These are phyloP conservation scores for Didymella keratinophila DNA, from an alignment of 2,329 filamentous ascomycete species.

Conservation along the genomic window DNA sequence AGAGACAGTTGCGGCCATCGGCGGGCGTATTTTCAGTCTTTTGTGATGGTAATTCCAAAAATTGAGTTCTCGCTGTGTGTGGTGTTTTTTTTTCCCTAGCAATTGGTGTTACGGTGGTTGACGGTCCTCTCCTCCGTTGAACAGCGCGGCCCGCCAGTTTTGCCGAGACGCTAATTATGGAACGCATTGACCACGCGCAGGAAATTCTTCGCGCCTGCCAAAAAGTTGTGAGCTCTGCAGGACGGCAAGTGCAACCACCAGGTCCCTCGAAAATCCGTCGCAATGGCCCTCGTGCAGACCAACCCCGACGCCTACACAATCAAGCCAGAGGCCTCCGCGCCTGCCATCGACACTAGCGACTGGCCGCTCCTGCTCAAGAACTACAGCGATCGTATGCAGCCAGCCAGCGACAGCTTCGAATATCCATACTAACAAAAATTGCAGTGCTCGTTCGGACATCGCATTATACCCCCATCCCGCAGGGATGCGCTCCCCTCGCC, in stretches of 20 bases:
- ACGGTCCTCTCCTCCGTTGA: not conserved
- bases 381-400: constrained; percentile 82
- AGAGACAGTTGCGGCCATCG: too few relatives aligned
- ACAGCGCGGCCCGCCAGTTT: constrained; percentile 11
- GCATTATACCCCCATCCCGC: constrained; percentile 96
- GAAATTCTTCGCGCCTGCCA: constrained; percentile 21
- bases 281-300: constrained; percentile 49
- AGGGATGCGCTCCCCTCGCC: constrained; percentile 88
- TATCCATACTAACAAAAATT: constrained; percentile 33
- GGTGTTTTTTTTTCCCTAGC: too few relatives aligned
- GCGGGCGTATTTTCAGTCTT: too few relatives aligned
- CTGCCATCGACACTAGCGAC: constrained; percentile 81
- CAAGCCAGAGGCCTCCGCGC: constrained; percentile 86
- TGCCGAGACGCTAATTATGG: constrained; percentile 6
- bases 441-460: constrained; percentile 89
- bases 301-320: constrained; percentile 78
- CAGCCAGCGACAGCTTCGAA: constrained; percentile 42
- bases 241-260: constrained; percentile 40
- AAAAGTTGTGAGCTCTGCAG: constrained; percentile 40
- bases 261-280: constrained; percentile 27
- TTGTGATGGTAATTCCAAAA: too few relatives aligned
- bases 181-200: not conserved
- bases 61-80: too few relatives aligned
- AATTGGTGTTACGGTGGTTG: not conserved
- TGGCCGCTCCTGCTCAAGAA: constrained; percentile 97